Percentiles rank a stretch among this genome's conserved stretches.
Conservation (phyloP, 768 basidiomycete genomes). For the Plicaturopsis crispa region DNA sequence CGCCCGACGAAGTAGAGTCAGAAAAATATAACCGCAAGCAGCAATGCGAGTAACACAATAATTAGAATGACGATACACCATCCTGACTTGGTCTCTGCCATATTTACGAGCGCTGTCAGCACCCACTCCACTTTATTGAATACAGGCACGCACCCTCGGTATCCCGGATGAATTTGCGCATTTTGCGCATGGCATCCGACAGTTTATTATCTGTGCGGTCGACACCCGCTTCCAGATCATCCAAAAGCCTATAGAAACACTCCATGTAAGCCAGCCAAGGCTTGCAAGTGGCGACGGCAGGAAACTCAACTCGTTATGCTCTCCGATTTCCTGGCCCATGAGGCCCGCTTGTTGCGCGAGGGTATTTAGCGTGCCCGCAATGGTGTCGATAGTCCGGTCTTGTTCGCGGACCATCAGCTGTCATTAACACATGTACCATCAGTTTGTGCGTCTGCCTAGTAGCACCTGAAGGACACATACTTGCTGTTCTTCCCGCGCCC, state of each 20-base stretch:
- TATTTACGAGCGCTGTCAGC: conserved; percentile 1
- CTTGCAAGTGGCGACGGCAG: conserved; percentile 3
- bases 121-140: neutral
- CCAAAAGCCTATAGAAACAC: conserved; percentile 54
- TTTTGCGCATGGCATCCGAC: conserved; percentile 51
- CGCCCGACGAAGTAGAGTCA: no score
- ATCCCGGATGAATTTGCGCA: conserved; percentile 78
- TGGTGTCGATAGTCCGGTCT: conserved; percentile 82
- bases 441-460: neutral
- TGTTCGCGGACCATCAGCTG: conserved; percentile 86
- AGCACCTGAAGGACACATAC: conserved; percentile 21
- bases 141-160: conserved; percentile 54
- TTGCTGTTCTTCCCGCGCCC: conserved; percentile 85
- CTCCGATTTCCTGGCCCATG: conserved; percentile 88
- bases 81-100: conserved; percentile 73
- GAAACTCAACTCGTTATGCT: conserved; percentile 75
- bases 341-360: conserved; percentile 87
- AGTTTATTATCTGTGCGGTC: conserved; percentile 64
- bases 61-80: conserved; percentile 88
- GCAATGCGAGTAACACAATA: conserved; percentile 66
- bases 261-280: neutral
- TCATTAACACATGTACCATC: no score
- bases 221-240: conserved; percentile 68
- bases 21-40: conserved; percentile 74
- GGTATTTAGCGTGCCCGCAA: conserved; percentile 79